A percentile compares a stretch with the other conserved stretches of the same genome.
Conservation (phyloP, 169 alveolate species). For the Plasmodium cynomolgi region DNA sequence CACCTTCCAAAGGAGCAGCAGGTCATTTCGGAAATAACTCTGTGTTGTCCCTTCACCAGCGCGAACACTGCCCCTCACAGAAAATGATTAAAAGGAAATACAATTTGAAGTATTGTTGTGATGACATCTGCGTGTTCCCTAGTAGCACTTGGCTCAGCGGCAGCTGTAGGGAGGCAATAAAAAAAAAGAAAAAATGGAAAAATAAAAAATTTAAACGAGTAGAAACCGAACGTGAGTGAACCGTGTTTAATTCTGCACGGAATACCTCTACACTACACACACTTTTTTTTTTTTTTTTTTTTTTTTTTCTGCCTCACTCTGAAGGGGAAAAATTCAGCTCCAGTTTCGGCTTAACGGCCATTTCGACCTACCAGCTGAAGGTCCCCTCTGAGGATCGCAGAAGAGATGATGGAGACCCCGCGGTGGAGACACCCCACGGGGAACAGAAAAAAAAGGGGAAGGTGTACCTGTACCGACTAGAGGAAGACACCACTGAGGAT, state of each 20-base stretch:
- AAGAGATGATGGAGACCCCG: neutral
- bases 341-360: constrained; percentile 64
- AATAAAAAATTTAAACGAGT: neutral
- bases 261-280: neutral
- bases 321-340: constrained; percentile 22
- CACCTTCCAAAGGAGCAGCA: neutral
- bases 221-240: neutral
- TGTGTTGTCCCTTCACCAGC: neutral
- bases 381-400: neutral
- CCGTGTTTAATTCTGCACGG: neutral
- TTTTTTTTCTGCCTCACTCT: neutral
- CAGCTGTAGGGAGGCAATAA: neutral
- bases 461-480: constrained; percentile 33
- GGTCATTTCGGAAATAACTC: neutral
- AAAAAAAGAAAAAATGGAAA: neutral
- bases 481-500: constrained; percentile 3
- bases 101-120: constrained; percentile 71
- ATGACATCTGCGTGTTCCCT: constrained; percentile 62
- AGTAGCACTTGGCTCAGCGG: constrained; percentile 32
- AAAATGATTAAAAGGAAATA: constrained; percentile 49
- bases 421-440: neutral
- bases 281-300: constrained; percentile 1
- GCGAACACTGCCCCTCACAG: neutral
- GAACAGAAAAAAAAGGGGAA: constrained; percentile 69
- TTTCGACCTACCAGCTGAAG: constrained; percentile 72